Base-by-base conservation (phyloP, 2,329 filamentous ascomycete species). In the Pseudohalonectria lignicola region DNA sequence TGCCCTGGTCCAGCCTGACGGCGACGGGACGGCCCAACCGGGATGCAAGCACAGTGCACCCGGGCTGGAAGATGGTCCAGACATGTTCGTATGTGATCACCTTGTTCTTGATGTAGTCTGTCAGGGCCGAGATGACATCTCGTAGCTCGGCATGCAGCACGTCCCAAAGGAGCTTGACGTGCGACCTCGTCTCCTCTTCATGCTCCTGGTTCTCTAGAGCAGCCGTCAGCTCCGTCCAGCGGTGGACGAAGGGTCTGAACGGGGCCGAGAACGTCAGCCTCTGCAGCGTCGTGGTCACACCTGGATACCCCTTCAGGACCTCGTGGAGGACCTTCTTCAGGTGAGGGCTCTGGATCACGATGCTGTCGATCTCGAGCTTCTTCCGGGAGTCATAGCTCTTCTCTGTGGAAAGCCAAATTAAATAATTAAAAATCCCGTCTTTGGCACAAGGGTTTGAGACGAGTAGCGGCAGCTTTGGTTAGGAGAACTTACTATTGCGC, bases 191-290 rank as follows among this genome's bases (percentile, higher is more conserved):
- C 7, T 48, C 49, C 16, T 71, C 64, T 20, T 56, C 50, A 1
- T 52, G 16, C 18, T 20, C 45, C 17, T 61, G 46, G 19, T 61
- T 56, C 4, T 62, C 47, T 18, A 61, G 53, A 3, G 61, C 57
- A 3, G 55, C 49, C 12, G 49, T 44, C 25, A 77, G 62, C 2
- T 54, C 44, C 1, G 63, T 56, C 75, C 77, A 82, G 21, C 77
- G 67, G 53, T 83, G 76, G 29, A 81, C 70, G 32, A 83, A 71
- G 1, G 73, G 70, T 42, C 69, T 59, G 40, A 82, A 82, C 0
- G 73, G 74, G 0, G 66, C 67, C 3, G 53, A 49, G 45, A 82
- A 79, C 33, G 72, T 68, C 2, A 82, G 61, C 4, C 71, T 65
- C 13, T 74, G 63, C 21, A 82, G 58, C 2, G 59, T 62, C 11